A percentile compares a stretch with the other conserved stretches of the same genome.
phyloP scores from a whole-genome alignment of 176 grass and related monocot genomes.

The Pontederia paniculata region DNA sequence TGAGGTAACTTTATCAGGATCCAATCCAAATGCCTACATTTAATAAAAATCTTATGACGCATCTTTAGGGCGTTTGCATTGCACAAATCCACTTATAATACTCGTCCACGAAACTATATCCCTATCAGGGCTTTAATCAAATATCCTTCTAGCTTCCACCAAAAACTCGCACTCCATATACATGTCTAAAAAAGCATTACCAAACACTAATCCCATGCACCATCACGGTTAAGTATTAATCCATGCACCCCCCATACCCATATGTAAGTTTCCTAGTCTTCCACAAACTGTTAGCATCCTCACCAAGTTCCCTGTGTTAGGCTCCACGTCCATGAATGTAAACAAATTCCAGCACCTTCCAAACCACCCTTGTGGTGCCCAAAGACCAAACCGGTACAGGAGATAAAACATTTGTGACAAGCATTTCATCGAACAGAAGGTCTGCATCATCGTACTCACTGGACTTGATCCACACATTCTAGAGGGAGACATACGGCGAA shows the following conservation, averaged over 20 bases:
- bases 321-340: constrained; percentile 17
- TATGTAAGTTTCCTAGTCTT: constrained; percentile 13
- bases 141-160: constrained; percentile 20
- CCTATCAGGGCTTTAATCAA: constrained; percentile 19
- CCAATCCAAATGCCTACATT: constrained; percentile 29
- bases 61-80: constrained; percentile 27
- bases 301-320: constrained; percentile 19
- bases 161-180: constrained; percentile 34
- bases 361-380: constrained; percentile 15
- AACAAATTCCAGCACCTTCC: constrained; percentile 17
- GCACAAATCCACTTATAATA: constrained; percentile 37
- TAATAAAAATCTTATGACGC: constrained; percentile 26
- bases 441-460: constrained; percentile 16
- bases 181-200: constrained; percentile 40
- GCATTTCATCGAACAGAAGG: constrained; percentile 46
- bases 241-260: constrained; percentile 24
- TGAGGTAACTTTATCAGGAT: constrained; percentile 32
- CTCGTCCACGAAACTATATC: constrained; percentile 38
- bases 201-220: constrained; percentile 10
- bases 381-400: constrained; percentile 32
- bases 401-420: constrained; percentile 24
- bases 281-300: constrained; percentile 22
- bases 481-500: constrained; percentile 15
- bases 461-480: constrained; percentile 31
- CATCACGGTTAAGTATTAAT: constrained; percentile 20